Evolutionary conservation across 2,329 filamentous ascomycete genomes (phyloP).

Genomic region (Diaporthe citriasiana): DNA sequence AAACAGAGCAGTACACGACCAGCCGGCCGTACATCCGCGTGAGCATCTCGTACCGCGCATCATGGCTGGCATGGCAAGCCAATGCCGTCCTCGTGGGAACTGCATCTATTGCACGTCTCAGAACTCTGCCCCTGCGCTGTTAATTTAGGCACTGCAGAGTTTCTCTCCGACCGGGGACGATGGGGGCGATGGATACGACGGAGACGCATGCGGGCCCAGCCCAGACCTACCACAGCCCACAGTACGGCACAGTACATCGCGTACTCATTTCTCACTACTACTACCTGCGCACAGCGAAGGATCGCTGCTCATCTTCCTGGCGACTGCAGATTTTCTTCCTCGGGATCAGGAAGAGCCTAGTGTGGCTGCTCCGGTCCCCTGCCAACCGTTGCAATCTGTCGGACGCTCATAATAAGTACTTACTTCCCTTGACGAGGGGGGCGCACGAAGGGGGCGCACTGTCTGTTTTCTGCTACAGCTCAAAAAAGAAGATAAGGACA

Average conservation of each 20-base stretch:
- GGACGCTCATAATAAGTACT: conserved; percentile 19
- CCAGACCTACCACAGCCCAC: conserved; percentile 26
- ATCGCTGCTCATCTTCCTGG: conserved; percentile 34
- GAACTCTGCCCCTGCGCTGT: conserved; percentile 32
- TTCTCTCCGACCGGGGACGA: conserved; percentile 33
- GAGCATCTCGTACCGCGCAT: conserved; percentile 9
- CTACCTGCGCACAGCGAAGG: conserved; percentile 22
- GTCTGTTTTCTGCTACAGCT: conserved; percentile 1
- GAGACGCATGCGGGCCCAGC: conserved; percentile 31
- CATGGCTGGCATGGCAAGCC: background rate
- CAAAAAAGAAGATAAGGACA: conserved; percentile 32
- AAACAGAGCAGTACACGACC: conserved; percentile 11
- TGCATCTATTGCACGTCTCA: conserved; percentile 32
- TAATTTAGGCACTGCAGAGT: conserved; percentile 34
- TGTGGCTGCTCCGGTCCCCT: conserved; percentile 29
- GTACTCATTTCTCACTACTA: conserved; percentile 11
- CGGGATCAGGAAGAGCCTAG: conserved; percentile 32
- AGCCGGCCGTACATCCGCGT: conserved; percentile 19
- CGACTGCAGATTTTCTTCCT: conserved; percentile 26
- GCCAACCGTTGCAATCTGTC: conserved; percentile 34
- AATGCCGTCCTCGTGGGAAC: conserved; percentile 26
- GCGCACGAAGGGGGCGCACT: background rate
- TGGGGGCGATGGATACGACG: conserved; percentile 28
- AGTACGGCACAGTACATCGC: conserved; percentile 26
- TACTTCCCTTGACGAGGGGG: conserved; percentile 4